phyloP scores from a whole-genome alignment of 768 basidiomycete species.

The Amanita rubescens region DNA sequence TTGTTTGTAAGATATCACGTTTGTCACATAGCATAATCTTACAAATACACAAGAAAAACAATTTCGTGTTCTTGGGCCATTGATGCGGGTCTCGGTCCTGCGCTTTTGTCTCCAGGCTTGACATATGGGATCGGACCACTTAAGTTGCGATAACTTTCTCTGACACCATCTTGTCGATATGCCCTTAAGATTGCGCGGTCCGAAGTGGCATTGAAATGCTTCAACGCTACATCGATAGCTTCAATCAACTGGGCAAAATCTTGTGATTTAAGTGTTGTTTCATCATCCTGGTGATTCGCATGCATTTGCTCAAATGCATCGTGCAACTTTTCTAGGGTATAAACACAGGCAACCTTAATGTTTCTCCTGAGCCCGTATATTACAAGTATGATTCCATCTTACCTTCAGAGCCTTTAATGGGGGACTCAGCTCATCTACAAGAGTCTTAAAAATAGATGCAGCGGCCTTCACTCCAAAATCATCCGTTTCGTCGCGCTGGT shows the following conservation, averaged over 20 bases:
- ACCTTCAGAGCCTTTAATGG: constrained; percentile 72
- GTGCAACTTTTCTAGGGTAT: background rate
- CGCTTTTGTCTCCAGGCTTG: background rate
- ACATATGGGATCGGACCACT: background rate
- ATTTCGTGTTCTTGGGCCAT: constrained; percentile 63
- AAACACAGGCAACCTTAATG: background rate
- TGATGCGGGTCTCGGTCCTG: constrained; percentile 25
- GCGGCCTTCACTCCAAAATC: constrained; percentile 35
- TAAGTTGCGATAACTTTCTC: no score
- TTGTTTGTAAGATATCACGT: constrained; percentile 1
- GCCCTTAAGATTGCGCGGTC: constrained; percentile 77
- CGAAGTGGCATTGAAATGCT: constrained; percentile 73
- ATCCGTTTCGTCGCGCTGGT: background rate
- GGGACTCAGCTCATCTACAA: constrained; percentile 74
- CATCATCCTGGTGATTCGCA: background rate
- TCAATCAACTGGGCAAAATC: constrained; percentile 63
- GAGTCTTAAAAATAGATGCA: constrained; percentile 67
- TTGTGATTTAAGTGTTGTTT: constrained; percentile 33
- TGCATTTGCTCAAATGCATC: background rate
- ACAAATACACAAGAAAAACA: constrained; percentile 91
- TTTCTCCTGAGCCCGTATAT: background rate
- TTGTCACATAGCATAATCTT: constrained; percentile 20
- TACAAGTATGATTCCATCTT: constrained; percentile 14
- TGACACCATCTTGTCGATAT: constrained; percentile 43
- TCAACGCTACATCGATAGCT: constrained; percentile 59